Base-by-base conservation (phyloP, 345 rosid species). In the Mercurialis annua region DNA sequence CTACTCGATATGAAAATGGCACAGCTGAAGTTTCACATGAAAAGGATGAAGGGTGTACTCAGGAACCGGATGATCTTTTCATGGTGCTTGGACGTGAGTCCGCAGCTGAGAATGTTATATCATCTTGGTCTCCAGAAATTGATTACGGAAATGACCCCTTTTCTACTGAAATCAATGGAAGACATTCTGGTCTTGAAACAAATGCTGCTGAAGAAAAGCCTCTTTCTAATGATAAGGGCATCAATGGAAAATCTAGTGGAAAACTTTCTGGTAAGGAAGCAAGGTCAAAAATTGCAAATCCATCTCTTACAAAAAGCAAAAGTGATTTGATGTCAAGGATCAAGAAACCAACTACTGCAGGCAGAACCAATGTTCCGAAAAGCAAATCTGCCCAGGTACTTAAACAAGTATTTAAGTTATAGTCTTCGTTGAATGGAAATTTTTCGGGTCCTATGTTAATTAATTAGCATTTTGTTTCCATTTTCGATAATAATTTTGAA, bases 11-110 rank as follows among this genome's bases (percentile, higher is more conserved):
- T 24, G 87, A 80, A 66, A 79, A 81, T 71, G 66, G 55, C 57
- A 66, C 59, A 36, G 54, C 70, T 0, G 87, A 87, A 49, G 65
- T 62, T 62, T 72, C 66, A 11, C 76, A 23, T 12, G 62, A 75
- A 43, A 80, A 76, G 61, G 49, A 64, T 42, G 75, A 46, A 59
- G 67, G 73, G 34, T 31, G 43, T 51, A 61, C 67, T 17, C 71
- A 76, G 58, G 96, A 94, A 61, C 99, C 97, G 65, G 97, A 94
- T 82, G 99, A 94, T 56, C 96, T 94, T 72, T 86, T 74, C 76
- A 89, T 94, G 96, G 84, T 94, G 73, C 87, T 86, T 67, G 92
- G 86, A 64, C 92, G 90, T 51, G 86, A 86, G 76, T 79, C 86
- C 44, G 81, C 73, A 38, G 77, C 73, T 17, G 83, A 85, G 42